These are phyloP conservation scores for Cryoendolithus antarcticus DNA, from an alignment of 2,329 filamentous ascomycete genomes.

Conservation along the genomic window DNA sequence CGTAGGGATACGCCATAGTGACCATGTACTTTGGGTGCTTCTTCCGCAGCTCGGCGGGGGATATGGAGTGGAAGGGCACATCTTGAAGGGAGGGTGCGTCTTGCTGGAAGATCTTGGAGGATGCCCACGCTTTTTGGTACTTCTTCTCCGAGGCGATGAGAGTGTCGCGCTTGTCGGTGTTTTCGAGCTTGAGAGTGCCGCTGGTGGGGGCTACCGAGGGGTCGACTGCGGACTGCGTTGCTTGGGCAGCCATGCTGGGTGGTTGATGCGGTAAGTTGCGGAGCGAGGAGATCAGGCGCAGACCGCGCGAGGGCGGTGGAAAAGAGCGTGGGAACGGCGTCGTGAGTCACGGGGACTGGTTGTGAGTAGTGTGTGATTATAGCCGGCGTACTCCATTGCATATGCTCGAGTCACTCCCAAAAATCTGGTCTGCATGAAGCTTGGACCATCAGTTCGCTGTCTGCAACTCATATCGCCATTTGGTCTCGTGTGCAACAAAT, in stretches of 20 bases:
- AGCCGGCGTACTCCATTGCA: slow-evolving; percentile 19
- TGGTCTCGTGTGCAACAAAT: too few relatives aligned
- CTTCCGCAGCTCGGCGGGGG: slow-evolving; percentile 61
- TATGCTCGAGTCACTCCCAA: slow-evolving; percentile 32
- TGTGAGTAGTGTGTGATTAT: slow-evolving; percentile 1
- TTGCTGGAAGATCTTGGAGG: slow-evolving; percentile 67
- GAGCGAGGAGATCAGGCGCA: slow-evolving; percentile 11
- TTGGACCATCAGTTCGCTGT: too few relatives aligned
- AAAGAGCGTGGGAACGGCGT: slow-evolving; percentile 15
- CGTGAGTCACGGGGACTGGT: slow-evolving; percentile 12
- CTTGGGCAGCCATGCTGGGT: slow-evolving; percentile 34
- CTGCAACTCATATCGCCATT: too few relatives aligned
- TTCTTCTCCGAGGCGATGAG: slow-evolving; percentile 78
- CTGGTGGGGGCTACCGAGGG: slow-evolving; percentile 39
- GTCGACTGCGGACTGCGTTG: slow-evolving; percentile 42
- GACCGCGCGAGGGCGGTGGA: slow-evolving; percentile 20
- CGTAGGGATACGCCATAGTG: slow-evolving; percentile 64
- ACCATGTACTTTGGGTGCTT: slow-evolving; percentile 87
- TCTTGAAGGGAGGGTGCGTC: slow-evolving; percentile 72
- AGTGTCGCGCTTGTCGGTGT: slow-evolving; percentile 79
- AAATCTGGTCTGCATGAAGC: slow-evolving; percentile 11
- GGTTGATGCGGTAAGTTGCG: not conserved
- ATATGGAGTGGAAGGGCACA: slow-evolving; percentile 61
- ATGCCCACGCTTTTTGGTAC: slow-evolving; percentile 77
- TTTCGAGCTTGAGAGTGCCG: slow-evolving; percentile 53